Evolutionary conservation across 2,329 filamentous ascomycete genomes (phyloP), one percentile per base, ranked within the genome.

Genomic region (Trichoderma gracile): DNA sequence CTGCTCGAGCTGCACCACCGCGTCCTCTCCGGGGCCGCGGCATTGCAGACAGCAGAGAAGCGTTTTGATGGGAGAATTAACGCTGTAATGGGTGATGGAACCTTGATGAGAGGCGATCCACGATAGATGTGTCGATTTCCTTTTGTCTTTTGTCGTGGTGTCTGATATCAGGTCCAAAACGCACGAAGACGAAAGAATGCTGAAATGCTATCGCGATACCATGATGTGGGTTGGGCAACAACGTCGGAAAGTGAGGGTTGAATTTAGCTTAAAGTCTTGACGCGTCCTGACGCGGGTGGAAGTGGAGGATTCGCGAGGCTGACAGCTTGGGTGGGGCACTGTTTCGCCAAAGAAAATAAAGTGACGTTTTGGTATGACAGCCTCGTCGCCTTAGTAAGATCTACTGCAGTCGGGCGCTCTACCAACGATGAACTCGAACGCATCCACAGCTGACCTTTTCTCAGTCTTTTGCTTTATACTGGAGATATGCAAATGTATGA

Each of bases 11-110:
- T 54, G 69, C 68, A 55, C 69, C 70, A 67, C 68, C 70, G 66
- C 73, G 72, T 65, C 69, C 65, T 64, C 72, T 73, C 69, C 67
- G 71, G 30, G 73, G 69, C 63, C 73, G 73, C 60, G 73, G 71
- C 73, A 74, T 74, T 63, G 67, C 42, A 47, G 25, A 23, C n/a
- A 12, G 47, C 47, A 19, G 57, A 14, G 46, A 33, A 60, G 12
- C 43, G 46, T 12, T n/a, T n/a, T 10, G 19, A 46, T 38, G 15
- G 17, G 33, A 38, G 3, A 38, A 38, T 38, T 14, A 4, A 38
- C 33, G 33, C 33, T 38, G 33, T 38, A 38, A 8, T 46, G 10
- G 5, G 40, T 49, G 19, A 5, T 43, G 30, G 23, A 45, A 15
- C 15, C 21, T 40, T 38, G 47, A 50, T 40, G 27, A 42, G 14